Evolutionary conservation across 2,329 filamentous ascomycete genomes (phyloP).

Genomic region (Xylaria multiplex): DNA sequence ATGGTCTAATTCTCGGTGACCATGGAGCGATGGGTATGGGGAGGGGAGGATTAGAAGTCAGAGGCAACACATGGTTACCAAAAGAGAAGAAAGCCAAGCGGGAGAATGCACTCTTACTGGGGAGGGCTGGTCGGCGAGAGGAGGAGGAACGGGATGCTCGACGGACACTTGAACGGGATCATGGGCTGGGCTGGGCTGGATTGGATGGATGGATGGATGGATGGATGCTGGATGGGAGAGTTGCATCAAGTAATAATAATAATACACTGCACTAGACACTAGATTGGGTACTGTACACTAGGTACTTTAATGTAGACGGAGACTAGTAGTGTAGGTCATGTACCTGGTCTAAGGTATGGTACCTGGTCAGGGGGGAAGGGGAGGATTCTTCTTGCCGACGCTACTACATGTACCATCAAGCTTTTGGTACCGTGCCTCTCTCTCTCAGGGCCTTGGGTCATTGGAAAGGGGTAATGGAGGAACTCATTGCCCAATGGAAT

Average conservation of each 20-base stretch:
- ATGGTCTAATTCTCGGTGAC: slow-evolving; percentile 19
- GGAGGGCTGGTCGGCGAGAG: slow-evolving; percentile 31
- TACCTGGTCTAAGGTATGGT: too few relatives aligned
- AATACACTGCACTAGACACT: too few relatives aligned
- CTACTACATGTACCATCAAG: slow-evolving; percentile 16
- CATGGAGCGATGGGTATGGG: neutral
- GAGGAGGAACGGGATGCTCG: slow-evolving; percentile 32
- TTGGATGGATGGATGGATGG: slow-evolving; percentile 20
- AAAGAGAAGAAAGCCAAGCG: slow-evolving; percentile 27
- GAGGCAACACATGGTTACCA: slow-evolving; percentile 22
- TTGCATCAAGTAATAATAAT: slow-evolving; percentile 27
- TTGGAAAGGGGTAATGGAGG: slow-evolving; percentile 20
- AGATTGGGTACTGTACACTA: too few relatives aligned
- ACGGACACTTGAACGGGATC: slow-evolving; percentile 1
- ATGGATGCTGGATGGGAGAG: neutral
- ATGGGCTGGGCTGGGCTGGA: neutral
- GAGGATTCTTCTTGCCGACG: slow-evolving; percentile 14
- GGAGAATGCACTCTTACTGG: slow-evolving; percentile 32
- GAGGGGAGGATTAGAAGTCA: slow-evolving; percentile 3
- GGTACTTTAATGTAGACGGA: too few relatives aligned
- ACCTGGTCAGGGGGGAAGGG: too few relatives aligned
- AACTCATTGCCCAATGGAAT: slow-evolving; percentile 18
- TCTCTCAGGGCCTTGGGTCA: too few relatives aligned
- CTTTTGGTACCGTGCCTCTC: slow-evolving; percentile 8
- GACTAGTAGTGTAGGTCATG: too few relatives aligned